phyloP scores from a whole-genome alignment of 2,329 filamentous ascomycete species.

The Paraconiothyrium brasiliense region DNA sequence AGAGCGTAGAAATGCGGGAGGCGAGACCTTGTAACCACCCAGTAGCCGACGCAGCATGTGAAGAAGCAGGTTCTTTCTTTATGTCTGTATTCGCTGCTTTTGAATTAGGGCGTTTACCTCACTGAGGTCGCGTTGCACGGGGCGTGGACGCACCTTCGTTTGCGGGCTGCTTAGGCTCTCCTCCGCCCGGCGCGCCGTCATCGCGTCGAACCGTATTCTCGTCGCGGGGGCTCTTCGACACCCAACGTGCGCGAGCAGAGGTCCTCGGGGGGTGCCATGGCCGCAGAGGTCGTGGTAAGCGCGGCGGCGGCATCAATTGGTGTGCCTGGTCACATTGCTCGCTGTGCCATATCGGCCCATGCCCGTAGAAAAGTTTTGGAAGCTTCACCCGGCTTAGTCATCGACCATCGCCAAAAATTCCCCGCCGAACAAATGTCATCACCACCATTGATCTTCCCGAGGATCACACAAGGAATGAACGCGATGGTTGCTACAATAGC shows the following conservation, averaged over 20 bases:
- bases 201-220: constrained; percentile 15
- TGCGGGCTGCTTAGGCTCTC: constrained; percentile 4
- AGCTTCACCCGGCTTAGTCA: constrained; percentile 19
- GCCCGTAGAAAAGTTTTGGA: constrained; percentile 15
- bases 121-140: not conserved
- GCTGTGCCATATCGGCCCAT: constrained; percentile 19
- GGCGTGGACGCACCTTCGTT: constrained; percentile 6
- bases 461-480: not conserved
- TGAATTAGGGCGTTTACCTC: not conserved
- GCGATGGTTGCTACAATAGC: not conserved
- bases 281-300: constrained; percentile 53
- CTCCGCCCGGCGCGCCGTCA: constrained; percentile 17
- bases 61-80: not conserved
- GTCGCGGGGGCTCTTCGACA: constrained; percentile 30
- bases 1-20: not conserved
- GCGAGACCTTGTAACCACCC: not conserved
- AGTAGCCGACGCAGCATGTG: not conserved
- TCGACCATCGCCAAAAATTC: constrained; percentile 8
- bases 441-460: not conserved
- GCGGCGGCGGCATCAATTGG: constrained; percentile 58
- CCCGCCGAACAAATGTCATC: not conserved
- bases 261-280: constrained; percentile 55
- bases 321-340: constrained; percentile 44
- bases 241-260: constrained; percentile 44
- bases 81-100: not conserved